These are phyloP conservation scores for Alternaria novae-zelandiae DNA, from an alignment of 2,329 filamentous ascomycete species.

Conservation along the genomic window DNA sequence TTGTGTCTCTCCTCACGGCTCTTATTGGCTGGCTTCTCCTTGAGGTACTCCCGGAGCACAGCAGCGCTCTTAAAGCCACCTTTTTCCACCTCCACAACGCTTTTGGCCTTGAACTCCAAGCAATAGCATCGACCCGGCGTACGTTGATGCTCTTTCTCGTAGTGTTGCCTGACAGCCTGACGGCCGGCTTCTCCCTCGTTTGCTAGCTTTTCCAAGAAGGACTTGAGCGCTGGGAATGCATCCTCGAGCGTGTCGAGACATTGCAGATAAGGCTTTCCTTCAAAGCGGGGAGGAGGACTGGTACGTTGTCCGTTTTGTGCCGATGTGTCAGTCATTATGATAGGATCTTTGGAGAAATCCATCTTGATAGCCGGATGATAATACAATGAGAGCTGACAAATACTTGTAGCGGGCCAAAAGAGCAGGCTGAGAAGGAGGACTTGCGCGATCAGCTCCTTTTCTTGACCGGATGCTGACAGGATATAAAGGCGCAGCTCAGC, in stretches of 20 bases:
- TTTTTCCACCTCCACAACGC: background rate
- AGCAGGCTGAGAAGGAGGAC: background rate
- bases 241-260: background rate
- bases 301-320: background rate
- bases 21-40: background rate
- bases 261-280: background rate
- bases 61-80: background rate
- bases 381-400: background rate
- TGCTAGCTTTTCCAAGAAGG: constrained; percentile 4
- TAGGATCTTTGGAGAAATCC: background rate
- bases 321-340: background rate
- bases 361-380: background rate
- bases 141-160: background rate
- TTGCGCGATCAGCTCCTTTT: background rate
- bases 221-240: constrained; percentile 2
- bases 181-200: constrained; percentile 3
- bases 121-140: background rate
- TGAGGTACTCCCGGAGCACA: background rate
- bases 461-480: background rate
- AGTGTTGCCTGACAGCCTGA: background rate
- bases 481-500: background rate
- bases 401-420: background rate
- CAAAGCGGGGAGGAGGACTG: background rate
- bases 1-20: background rate
- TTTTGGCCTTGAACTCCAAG: background rate